phyloP scores from a whole-genome alignment of 352 stramenopile genomes.

The Lagenidium giganteum region DNA sequence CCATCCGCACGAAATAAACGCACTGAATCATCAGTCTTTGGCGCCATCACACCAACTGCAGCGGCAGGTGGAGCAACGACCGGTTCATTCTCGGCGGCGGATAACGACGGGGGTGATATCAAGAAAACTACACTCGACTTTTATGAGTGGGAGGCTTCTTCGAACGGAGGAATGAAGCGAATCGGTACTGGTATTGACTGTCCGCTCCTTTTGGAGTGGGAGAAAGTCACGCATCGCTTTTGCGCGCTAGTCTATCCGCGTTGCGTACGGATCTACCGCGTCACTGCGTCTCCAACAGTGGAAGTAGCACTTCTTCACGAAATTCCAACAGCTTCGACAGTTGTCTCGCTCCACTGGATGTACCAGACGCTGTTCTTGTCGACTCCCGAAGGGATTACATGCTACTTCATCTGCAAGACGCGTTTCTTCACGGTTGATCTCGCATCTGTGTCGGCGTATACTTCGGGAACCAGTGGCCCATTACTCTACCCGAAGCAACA shows the following conservation, averaged over 20 bases:
- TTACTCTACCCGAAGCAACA: conserved; percentile 46
- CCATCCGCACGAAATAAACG: conserved; percentile 39
- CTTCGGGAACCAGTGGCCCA: too few species aligned
- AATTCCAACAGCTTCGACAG: conserved; percentile 34
- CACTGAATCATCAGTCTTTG: conserved; percentile 47
- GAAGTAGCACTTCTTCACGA: conserved; percentile 46
- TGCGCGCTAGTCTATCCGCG: conserved; percentile 54
- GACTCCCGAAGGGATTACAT: conserved; percentile 54
- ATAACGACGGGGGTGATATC: conserved; percentile 29
- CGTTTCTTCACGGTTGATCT: conserved; percentile 58
- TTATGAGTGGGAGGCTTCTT: conserved; percentile 46
- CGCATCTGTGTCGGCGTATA: conserved; percentile 27
- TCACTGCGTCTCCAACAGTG: conserved; percentile 11
- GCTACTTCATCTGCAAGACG: conserved; percentile 52
- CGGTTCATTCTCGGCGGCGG: conserved; percentile 14
- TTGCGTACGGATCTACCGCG: conserved; percentile 44
- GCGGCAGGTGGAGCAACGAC: conserved; percentile 14
- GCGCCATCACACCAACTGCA: conserved; percentile 27
- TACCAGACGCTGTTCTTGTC: conserved; percentile 68
- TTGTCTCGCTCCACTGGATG: conserved; percentile 50
- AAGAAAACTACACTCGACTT: conserved; percentile 67
- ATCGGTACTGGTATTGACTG: conserved; percentile 36
- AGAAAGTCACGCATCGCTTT: conserved; percentile 33
- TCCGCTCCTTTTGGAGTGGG: conserved; percentile 60
- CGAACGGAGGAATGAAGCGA: conserved; percentile 13